A percentile compares a stretch with the other conserved stretches of the same genome.
phyloP scores from a whole-genome alignment of 2,329 filamentous ascomycete genomes.

The Aspergillus fumigatus region DNA sequence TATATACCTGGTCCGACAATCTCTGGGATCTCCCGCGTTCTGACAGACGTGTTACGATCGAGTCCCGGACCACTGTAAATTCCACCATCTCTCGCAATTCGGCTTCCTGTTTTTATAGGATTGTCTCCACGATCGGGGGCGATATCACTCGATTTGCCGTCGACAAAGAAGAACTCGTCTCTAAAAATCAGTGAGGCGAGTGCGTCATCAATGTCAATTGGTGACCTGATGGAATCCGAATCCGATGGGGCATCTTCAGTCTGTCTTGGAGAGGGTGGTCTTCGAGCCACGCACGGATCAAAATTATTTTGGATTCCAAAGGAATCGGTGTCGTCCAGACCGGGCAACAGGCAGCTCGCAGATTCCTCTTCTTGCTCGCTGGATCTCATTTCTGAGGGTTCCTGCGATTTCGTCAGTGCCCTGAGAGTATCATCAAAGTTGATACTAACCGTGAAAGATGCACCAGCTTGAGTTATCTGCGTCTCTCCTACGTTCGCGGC shows the following conservation, averaged over 20 bases:
- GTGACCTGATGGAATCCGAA: slow-evolving; percentile 16
- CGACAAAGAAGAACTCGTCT: slow-evolving; percentile 27
- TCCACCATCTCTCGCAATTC: slow-evolving; percentile 15
- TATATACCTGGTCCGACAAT: slow-evolving; percentile 13
- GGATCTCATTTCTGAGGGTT: neutral
- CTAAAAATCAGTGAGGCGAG: slow-evolving; percentile 13
- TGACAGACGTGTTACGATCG: slow-evolving; percentile 14
- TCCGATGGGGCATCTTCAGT: slow-evolving; percentile 16
- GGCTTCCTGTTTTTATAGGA: slow-evolving; percentile 17
- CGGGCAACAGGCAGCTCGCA: neutral
- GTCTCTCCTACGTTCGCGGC: neutral
- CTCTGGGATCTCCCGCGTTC: slow-evolving; percentile 16
- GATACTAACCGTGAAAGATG: neutral
- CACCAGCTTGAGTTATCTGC: neutral
- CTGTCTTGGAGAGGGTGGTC: slow-evolving; percentile 2
- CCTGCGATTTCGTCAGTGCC: neutral
- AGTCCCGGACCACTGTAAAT: slow-evolving; percentile 17
- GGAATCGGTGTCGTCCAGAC: neutral
- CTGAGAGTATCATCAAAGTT: neutral
- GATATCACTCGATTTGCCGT: slow-evolving; percentile 22
- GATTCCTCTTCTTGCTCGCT: neutral
- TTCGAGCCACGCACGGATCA: neutral
- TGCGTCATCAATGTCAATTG: slow-evolving; percentile 19
- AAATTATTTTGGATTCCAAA: neutral
- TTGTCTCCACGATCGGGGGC: slow-evolving; percentile 22